Evolutionary conservation across 1,139 yeast species (phyloP).

Genomic region (Pichia sp.): DNA sequence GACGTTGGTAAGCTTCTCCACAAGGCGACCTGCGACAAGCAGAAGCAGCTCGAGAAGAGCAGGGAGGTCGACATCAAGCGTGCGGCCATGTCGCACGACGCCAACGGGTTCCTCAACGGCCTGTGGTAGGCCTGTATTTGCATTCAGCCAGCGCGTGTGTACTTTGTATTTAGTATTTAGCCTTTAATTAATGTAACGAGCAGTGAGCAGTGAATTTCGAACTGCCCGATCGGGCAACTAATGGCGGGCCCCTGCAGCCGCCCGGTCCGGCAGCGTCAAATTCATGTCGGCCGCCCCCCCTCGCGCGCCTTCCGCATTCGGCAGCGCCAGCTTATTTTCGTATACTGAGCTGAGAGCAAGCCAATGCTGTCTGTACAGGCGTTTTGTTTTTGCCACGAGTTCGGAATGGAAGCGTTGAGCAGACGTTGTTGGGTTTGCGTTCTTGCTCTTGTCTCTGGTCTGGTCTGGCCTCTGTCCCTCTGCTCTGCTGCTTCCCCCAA

Average conservation of each 20-base stretch:
- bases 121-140: background rate
- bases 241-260: background rate
- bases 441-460: too few species aligned
- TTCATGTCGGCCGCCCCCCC: background rate
- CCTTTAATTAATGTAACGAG: background rate
- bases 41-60: background rate
- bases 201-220: background rate
- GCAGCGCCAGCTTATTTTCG: too few species aligned
- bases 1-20: constrained; percentile 55
- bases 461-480: too few species aligned
- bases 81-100: background rate
- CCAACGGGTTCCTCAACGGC: constrained; percentile 5
- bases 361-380: too few species aligned
- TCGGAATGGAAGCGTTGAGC: background rate
- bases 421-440: background rate
- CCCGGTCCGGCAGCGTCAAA: background rate
- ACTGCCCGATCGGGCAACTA: background rate
- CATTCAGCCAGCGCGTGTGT: background rate
- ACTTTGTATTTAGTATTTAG: background rate
- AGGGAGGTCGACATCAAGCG: constrained; percentile 5
- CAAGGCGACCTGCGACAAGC: constrained; percentile 11
- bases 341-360: too few species aligned
- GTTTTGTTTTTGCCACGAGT: constrained; percentile 7
- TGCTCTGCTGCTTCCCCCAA: too few species aligned
- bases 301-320: background rate